Percentiles rank a stretch among this genome's conserved stretches.
Evolutionary conservation across 495 filamentous ascomycete species (phyloP).

Genomic region (Oleoguttula mirabilis): DNA sequence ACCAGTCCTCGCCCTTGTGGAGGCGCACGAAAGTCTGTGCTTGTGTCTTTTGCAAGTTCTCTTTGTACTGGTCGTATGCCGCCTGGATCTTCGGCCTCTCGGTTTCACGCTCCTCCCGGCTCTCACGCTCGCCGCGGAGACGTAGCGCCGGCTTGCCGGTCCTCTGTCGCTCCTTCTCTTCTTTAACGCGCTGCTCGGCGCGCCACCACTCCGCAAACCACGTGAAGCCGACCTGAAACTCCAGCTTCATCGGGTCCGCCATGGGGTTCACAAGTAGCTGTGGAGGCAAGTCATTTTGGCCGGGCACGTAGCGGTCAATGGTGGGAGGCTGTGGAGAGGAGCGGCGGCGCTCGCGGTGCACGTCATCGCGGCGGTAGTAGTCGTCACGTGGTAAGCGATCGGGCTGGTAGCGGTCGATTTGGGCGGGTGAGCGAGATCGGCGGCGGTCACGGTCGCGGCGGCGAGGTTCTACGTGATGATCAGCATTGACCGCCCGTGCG

Average conservation of each 20-base stretch:
- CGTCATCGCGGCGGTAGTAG: constrained; percentile 51
- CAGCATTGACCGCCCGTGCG: constrained; percentile 28
- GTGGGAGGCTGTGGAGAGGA: constrained; percentile 51
- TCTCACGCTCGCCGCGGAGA: constrained; percentile 62
- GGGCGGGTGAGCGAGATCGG: constrained; percentile 37
- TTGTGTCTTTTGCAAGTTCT: constrained; percentile 85
- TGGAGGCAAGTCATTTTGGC: constrained; percentile 53
- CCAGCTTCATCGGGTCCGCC: constrained; percentile 67
- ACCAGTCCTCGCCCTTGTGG: constrained; percentile 94
- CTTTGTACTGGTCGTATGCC: constrained; percentile 89
- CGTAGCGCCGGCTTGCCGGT: constrained; percentile 55
- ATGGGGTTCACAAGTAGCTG: constrained; percentile 56
- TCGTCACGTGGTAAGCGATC: constrained; percentile 49
- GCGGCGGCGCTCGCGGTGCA: constrained; percentile 43
- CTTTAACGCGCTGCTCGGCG: constrained; percentile 68
- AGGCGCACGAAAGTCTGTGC: constrained; percentile 75
- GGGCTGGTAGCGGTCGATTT: constrained; percentile 37
- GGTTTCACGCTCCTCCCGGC: constrained; percentile 72
- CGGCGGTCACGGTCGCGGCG: constrained; percentile 38
- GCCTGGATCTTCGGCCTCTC: constrained; percentile 82
- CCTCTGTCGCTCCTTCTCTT: constrained; percentile 68
- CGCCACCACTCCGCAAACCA: constrained; percentile 98
- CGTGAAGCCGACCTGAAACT: constrained; percentile 91
- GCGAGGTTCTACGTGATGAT: constrained; percentile 48
- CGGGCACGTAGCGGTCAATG: constrained; percentile 93